phyloP scores from a whole-genome alignment of 2,329 filamentous ascomycete genomes.

The Pezicula radicicola region DNA sequence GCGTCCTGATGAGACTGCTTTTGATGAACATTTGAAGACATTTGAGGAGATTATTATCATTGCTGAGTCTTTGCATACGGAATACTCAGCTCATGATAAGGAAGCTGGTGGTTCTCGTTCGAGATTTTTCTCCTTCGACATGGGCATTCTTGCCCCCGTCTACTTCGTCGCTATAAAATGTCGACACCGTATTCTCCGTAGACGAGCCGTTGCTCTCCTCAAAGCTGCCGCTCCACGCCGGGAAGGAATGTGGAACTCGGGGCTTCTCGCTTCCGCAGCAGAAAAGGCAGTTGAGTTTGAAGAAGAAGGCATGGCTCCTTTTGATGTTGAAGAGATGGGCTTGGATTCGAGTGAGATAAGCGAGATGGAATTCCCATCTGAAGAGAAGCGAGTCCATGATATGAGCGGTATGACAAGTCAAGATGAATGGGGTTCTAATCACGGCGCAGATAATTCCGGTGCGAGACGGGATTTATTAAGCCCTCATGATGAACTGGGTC shows the following conservation, averaged over 20 bases:
- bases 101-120: not conserved
- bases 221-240: not conserved
- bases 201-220: slow-evolving; percentile 24
- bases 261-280: not conserved
- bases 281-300: not conserved
- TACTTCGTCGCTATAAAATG: slow-evolving; percentile 33
- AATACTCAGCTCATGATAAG: slow-evolving; percentile 2
- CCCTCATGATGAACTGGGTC: not conserved
- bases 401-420: not conserved
- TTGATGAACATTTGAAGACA: not conserved
- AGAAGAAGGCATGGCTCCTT: not conserved
- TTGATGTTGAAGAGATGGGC: too few relatives aligned
- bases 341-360: too few relatives aligned
- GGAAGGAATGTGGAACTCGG: not conserved
- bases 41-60: slow-evolving; percentile 14
- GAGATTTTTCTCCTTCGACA: slow-evolving; percentile 37
- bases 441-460: too few relatives aligned
- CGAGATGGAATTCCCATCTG: not conserved
- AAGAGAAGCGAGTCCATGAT: not conserved
- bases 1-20: not conserved
- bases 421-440: not conserved
- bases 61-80: slow-evolving; percentile 15
- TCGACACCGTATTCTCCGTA: not conserved
- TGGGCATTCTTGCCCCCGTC: slow-evolving; percentile 37
- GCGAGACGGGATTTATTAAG: not conserved